Base-by-base conservation (phyloP, 495 filamentous ascomycete genomes). In the Penicillium pancosmium region DNA sequence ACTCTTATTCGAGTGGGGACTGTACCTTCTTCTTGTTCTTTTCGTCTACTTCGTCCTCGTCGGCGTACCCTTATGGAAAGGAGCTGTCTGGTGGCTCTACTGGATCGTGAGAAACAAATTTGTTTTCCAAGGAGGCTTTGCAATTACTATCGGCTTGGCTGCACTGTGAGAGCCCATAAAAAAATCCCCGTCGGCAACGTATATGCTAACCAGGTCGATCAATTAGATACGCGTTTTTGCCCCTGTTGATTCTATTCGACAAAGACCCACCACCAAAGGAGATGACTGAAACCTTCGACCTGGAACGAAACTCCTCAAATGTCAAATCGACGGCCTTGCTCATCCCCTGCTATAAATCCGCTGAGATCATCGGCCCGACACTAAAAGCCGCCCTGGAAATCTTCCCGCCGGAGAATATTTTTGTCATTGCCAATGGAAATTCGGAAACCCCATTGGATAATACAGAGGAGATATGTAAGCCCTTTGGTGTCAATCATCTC, bases 341-440 rank as follows among this genome's bases (percentile, higher is more conserved):
- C 19, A 82, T 82, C 21, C 79, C 78, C 8, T 80, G 78, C 56
- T 80, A 80, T 53, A 76, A 78, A 62, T 76, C 77, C 10, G 78
- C 68, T 3, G 55, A 66, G 2, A 69, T 80, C 19, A 75, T 82
- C 27, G 75, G 67, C 11, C 62, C 68, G 0, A 82, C 79, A 0
- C 55, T 82, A 16, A 62, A 72, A 55, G 79, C 78, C 0, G 78
- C 79, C 0, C 54, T 81, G 48, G 75, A 77, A 54, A 66, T 82
- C 21, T 81, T 82, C 54, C 78, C 78, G 0, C 57, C 71, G 0
- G 46, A 66, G 23, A 71, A 80, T 27, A 78, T 82, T 35, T 82
- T 76, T 53, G 71, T 82, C 50, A 73, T 79, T 25, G 76, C 76
- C 12, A 79, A 78, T 50, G 76, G 76, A 16, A 74, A 79, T 41